These are phyloP conservation scores for Sporopachydermia quercuum DNA, from an alignment of 805 yeast genomes.

Conservation along the genomic window DNA sequence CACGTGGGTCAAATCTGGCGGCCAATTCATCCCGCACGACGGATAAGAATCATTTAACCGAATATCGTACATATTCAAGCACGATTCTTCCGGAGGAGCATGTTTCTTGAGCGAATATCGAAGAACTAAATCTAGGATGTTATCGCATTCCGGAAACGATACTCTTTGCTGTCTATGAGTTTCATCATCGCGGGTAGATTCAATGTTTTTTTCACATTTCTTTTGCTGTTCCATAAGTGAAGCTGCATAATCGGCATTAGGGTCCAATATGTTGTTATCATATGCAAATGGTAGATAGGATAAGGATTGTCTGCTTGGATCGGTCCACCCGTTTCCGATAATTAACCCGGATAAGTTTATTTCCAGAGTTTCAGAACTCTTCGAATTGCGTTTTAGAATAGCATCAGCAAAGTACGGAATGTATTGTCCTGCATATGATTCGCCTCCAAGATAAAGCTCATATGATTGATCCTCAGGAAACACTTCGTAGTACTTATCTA, in stretches of 20 bases:
- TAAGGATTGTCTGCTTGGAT: constrained; percentile 72
- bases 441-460: constrained; percentile 77
- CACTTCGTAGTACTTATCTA: constrained; percentile 46
- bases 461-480: constrained; percentile 60
- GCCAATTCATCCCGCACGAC: constrained; percentile 90
- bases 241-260: constrained; percentile 13
- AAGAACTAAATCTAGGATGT: constrained; percentile 18
- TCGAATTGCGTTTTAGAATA: constrained; percentile 32
- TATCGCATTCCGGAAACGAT: constrained; percentile 30
- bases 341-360: constrained; percentile 47
- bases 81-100: constrained; percentile 28
- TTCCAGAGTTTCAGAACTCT: constrained; percentile 9
- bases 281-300: constrained; percentile 62
- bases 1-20: constrained; percentile 39
- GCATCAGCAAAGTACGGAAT: constrained; percentile 75
- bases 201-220: constrained; percentile 10
- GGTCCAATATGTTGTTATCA: constrained; percentile 38
- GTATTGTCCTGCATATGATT: constrained; percentile 94
- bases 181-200: constrained; percentile 3
- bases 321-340: constrained; percentile 92
- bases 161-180: constrained; percentile 9
- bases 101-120: constrained; percentile 10
- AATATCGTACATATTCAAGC: constrained; percentile 76
- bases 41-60: constrained; percentile 62
- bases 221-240: constrained; percentile 9